These are phyloP conservation scores for Naganishia cerealis DNA, from an alignment of 1,284 basidiomycete genomes.

Conservation along the genomic window DNA sequence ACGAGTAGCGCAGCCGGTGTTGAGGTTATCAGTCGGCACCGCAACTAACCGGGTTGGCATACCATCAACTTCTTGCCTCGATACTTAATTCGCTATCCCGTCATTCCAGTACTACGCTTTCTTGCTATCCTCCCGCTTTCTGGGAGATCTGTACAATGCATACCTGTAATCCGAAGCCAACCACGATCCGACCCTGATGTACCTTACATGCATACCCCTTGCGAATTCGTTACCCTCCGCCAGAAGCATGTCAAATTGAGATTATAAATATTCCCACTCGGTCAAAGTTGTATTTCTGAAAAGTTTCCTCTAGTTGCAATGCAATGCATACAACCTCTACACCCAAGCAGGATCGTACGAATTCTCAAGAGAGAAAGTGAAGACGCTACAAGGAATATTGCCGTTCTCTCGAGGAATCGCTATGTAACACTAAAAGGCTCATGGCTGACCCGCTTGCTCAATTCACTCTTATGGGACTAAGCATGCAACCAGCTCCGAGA, in stretches of 20 bases:
- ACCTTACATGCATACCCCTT: not conserved
- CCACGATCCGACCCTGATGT: not conserved
- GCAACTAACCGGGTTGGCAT: conserved; percentile 24
- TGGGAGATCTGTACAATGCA: not conserved
- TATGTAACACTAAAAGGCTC: too few species aligned
- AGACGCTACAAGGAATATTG: too few species aligned
- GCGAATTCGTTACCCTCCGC: not conserved
- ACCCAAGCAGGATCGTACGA: too few species aligned
- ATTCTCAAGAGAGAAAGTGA: too few species aligned
- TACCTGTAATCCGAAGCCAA: not conserved
- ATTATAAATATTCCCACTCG: not conserved
- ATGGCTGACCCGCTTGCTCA: too few species aligned
- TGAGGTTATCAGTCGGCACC: conserved; percentile 50
- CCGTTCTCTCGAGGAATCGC: too few species aligned
- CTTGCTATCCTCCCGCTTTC: not conserved
- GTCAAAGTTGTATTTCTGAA: not conserved
- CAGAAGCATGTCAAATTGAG: not conserved
- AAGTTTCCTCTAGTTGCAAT: not conserved
- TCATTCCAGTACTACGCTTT: not conserved
- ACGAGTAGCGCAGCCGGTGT: conserved; percentile 50
- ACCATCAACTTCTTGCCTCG: not conserved
- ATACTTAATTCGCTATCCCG: not conserved
- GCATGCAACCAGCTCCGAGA: too few species aligned
- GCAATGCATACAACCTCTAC: not conserved
- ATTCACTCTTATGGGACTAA: too few species aligned